phyloP scores from a whole-genome alignment of 345 rosid species.

The Arabidopsis arenosa region DNA sequence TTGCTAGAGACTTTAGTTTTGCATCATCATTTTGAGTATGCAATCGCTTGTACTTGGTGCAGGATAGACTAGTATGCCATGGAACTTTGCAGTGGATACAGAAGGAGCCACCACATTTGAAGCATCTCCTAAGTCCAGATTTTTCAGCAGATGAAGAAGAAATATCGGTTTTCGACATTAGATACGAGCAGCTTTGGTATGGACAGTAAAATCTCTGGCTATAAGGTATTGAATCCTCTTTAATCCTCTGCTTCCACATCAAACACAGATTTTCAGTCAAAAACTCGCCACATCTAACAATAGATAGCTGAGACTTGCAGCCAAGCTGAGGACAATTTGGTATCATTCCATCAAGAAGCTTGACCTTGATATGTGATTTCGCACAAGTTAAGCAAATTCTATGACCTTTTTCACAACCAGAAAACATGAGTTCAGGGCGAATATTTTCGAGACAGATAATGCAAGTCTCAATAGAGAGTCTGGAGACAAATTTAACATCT shows the following conservation, averaged over 20 bases:
- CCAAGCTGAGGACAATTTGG: not conserved
- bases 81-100: not conserved
- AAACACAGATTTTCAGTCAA: constrained; percentile 19
- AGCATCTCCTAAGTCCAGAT: not conserved
- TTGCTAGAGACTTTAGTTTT: not conserved
- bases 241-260: constrained; percentile 50
- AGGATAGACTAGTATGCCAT: not conserved
- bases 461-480: not conserved
- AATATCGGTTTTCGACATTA: not conserved
- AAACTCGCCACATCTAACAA: not conserved
- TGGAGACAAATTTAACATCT: too few species aligned
- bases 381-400: not conserved
- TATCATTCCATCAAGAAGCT: not conserved
- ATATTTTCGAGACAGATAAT: not conserved
- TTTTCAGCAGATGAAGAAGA: not conserved
- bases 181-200: constrained; percentile 50
- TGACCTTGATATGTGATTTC: not conserved
- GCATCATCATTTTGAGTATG: not conserved
- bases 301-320: not conserved
- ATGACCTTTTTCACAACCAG: not conserved
- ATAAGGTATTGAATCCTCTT: constrained; percentile 61
- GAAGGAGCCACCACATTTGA: not conserved
- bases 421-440: not conserved
- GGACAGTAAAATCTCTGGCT: constrained; percentile 72
- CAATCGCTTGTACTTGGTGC: not conserved